Percentiles rank a stretch among this genome's conserved stretches.
Conservation (phyloP, 1,139 yeast species). For the Debaryomyces psychrophilus region DNA sequence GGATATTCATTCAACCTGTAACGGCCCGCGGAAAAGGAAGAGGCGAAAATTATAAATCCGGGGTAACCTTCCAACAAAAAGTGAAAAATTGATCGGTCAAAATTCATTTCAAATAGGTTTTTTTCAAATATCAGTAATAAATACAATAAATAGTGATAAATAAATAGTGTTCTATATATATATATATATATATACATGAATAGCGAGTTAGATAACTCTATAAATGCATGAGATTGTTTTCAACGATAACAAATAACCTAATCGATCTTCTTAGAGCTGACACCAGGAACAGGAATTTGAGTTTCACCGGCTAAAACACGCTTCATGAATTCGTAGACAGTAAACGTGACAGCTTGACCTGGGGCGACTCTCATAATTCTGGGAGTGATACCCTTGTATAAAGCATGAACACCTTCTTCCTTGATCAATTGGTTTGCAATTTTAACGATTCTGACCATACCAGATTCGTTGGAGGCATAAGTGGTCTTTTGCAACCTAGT, state of each 20-base stretch:
- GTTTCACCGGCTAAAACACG: constrained; percentile 55
- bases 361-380: constrained; percentile 99
- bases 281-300: constrained; percentile 24
- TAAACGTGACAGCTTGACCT: constrained; percentile 98
- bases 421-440: constrained; percentile 80
- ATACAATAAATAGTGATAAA: constrained; percentile 8
- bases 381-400: constrained; percentile 97
- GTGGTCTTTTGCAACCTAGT: constrained; percentile 94
- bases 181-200: constrained; percentile 1
- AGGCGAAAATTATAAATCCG: not conserved
- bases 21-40: not conserved
- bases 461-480: constrained; percentile 70
- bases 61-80: not conserved
- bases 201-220: constrained; percentile 1
- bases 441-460: constrained; percentile 73
- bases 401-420: constrained; percentile 86
- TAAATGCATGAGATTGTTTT: constrained; percentile 6
- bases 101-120: not conserved
- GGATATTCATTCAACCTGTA: not conserved
- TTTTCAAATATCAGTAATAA: constrained; percentile 9
- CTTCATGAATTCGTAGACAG: constrained; percentile 91
- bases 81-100: not conserved
- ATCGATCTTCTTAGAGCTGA: constrained; percentile 27
- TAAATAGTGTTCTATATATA: not conserved
- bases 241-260: constrained; percentile 13